Evolutionary conservation across 305 asterid species (phyloP).

Genomic region (Solanum chacoense): DNA sequence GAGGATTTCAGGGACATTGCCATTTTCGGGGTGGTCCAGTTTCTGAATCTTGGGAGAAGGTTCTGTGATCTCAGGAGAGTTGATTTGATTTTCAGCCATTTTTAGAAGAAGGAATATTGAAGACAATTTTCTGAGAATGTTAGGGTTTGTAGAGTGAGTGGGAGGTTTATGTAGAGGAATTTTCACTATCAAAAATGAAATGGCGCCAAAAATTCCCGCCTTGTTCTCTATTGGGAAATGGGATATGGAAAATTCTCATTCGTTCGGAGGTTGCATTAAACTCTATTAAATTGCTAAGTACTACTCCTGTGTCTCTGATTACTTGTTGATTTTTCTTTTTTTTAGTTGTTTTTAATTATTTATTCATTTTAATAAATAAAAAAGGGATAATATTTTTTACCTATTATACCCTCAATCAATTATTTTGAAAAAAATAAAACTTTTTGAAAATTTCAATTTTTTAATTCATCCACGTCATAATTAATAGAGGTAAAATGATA

Average conservation of each 20-base stretch:
- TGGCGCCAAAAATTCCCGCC: conserved; percentile 62
- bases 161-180: conserved; percentile 8
- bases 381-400: no score
- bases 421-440: no score
- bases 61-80: conserved; percentile 16
- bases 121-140: neutral
- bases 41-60: conserved; percentile 31
- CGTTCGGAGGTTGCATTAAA: neutral
- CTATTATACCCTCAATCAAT: no score
- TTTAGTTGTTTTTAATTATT: no score
- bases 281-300: neutral
- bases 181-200: neutral
- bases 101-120: conserved; percentile 6
- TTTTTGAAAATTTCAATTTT: no score
- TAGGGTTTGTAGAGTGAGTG: neutral
- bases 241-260: neutral
- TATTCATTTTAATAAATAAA: no score
- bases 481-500: no score
- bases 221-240: neutral
- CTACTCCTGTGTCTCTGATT: no score
- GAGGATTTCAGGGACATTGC: neutral
- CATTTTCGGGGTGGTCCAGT: conserved; percentile 7
- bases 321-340: no score
- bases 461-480: no score
- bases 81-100: conserved; percentile 4